phyloP scores from a whole-genome alignment of 2,329 filamentous ascomycete species.

The Phaeosphaeria sp. region DNA sequence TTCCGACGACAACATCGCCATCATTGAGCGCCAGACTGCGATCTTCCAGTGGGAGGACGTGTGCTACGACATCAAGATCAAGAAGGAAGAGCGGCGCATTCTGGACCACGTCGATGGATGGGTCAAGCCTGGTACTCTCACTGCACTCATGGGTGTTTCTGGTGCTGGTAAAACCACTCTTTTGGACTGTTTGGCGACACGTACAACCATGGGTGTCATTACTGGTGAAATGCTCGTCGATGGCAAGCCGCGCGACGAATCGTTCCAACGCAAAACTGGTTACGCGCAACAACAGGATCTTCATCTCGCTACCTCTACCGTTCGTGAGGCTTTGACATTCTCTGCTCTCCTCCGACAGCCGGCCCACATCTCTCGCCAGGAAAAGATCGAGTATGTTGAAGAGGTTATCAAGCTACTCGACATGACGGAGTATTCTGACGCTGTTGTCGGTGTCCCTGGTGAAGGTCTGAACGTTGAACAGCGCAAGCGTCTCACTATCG shows the following conservation, averaged over 20 bases:
- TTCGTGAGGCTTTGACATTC: slow-evolving; percentile 87
- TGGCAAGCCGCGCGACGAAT: slow-evolving; percentile 74
- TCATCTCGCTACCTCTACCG: slow-evolving; percentile 82
- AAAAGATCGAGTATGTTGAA: slow-evolving; percentile 87
- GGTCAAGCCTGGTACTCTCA: slow-evolving; percentile 87
- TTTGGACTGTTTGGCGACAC: slow-evolving; percentile 82
- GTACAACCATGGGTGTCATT: slow-evolving; percentile 88
- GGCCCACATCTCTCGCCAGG: slow-evolving; percentile 70
- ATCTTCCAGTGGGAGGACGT: slow-evolving; percentile 88
- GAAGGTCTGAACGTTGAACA: slow-evolving; percentile 75
- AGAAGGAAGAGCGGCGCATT: slow-evolving; percentile 75
- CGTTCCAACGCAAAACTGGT: slow-evolving; percentile 90
- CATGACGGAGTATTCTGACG: slow-evolving; percentile 89
- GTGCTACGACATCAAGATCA: slow-evolving; percentile 81
- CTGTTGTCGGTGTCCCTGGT: slow-evolving; percentile 87
- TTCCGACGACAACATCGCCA: slow-evolving; percentile 48
- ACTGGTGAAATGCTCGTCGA: slow-evolving; percentile 87
- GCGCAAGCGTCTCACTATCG: slow-evolving; percentile 83
- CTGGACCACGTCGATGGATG: slow-evolving; percentile 88
- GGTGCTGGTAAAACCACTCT: slow-evolving; percentile 96
- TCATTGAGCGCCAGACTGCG: slow-evolving; percentile 70
- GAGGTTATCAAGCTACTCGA: slow-evolving; percentile 90
- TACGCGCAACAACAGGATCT: slow-evolving; percentile 95
- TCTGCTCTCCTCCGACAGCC: slow-evolving; percentile 87
- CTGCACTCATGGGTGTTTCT: slow-evolving; percentile 88